Conservation (phyloP, 352 stramenopile species). For the Blastocystis sp. region DNA sequence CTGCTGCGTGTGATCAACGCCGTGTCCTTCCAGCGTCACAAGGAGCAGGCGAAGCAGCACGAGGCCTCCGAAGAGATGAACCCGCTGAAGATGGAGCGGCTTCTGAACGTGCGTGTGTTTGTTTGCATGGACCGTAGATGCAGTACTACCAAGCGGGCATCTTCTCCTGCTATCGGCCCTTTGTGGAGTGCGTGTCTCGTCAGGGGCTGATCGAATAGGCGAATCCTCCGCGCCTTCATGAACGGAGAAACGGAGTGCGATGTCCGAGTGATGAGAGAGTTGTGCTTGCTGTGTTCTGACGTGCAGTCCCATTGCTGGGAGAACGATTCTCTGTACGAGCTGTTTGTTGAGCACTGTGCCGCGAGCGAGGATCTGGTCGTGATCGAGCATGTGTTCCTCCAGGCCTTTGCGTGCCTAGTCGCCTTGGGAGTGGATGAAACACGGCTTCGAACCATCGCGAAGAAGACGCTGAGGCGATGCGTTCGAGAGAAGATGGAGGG, state of each 20-base stretch:
- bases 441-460: neutral
- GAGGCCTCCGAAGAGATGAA: neutral
- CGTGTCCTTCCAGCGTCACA: neutral
- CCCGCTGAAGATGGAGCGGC: neutral
- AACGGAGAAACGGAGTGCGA: neutral
- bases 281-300: neutral
- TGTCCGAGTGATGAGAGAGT: neutral
- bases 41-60: neutral
- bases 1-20: constrained; percentile 48
- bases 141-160: neutral
- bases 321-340: neutral
- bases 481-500: neutral
- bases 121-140: neutral
- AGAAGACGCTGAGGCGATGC: neutral
- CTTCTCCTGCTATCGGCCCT: neutral
- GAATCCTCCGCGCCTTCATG: neutral
- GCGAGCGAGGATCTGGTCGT: neutral
- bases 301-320: neutral
- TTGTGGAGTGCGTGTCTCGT: neutral
- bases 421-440: neutral
- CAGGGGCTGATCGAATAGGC: neutral
- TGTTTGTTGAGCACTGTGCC: neutral
- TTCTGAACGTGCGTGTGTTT: neutral
- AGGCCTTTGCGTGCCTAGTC: neutral
- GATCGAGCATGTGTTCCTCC: neutral